These are phyloP conservation scores for Dryas integrifolia DNA, from an alignment of 331 rosid species.

Conservation along the genomic window DNA sequence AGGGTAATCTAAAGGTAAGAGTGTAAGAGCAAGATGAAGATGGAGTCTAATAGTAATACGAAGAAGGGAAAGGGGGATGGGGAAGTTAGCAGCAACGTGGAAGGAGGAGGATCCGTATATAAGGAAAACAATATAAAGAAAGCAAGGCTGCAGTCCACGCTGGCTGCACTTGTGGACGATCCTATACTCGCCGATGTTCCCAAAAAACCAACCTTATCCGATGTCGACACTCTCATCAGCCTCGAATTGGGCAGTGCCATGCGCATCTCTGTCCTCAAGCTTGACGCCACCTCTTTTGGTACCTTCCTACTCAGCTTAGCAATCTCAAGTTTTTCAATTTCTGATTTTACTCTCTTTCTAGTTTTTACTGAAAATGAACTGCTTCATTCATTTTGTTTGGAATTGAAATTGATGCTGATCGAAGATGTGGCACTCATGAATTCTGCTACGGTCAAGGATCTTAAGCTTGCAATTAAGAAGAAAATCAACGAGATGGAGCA, in stretches of 20 bases:
- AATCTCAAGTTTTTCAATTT: not conserved
- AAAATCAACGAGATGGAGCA: slow-evolving; percentile 75
- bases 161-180: slow-evolving; percentile 54
- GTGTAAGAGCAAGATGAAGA: no score
- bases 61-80: slow-evolving; percentile 15
- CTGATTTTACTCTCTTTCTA: no score
- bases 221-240: slow-evolving; percentile 76
- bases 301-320: not conserved
- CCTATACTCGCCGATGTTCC: slow-evolving; percentile 75
- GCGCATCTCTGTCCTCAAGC: slow-evolving; percentile 67
- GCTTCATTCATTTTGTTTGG: not conserved
- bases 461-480: slow-evolving; percentile 67
- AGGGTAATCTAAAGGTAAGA: no score
- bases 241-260: slow-evolving; percentile 86
- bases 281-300: slow-evolving; percentile 54
- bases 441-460: slow-evolving; percentile 65
- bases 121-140: slow-evolving; percentile 47
- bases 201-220: slow-evolving; percentile 57
- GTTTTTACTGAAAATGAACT: not conserved
- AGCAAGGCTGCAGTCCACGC: slow-evolving; percentile 57
- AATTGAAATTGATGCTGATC: slow-evolving; percentile 30
- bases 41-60: not conserved
- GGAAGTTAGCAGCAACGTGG: slow-evolving; percentile 25
- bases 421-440: slow-evolving; percentile 35
- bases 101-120: slow-evolving; percentile 36